A percentile compares a stretch with the other conserved stretches of the same genome.
Evolutionary conservation across 768 basidiomycete species (phyloP).

Genomic region (Amanita thiersii): DNA sequence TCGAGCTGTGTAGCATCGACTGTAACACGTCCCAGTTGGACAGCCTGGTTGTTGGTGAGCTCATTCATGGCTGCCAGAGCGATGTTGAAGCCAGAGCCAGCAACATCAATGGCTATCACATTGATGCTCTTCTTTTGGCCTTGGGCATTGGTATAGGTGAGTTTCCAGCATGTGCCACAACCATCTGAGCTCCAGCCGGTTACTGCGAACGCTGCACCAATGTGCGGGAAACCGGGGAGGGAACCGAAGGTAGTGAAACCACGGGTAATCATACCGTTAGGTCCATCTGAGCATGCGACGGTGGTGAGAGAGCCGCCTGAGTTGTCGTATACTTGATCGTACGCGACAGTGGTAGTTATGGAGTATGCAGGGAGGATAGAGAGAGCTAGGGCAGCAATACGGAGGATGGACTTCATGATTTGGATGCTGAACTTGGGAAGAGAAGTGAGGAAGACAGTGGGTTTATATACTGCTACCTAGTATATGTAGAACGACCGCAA

Average conservation of each 20-base stretch:
- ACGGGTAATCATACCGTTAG: slow-evolving; percentile 30
- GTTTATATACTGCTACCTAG: slow-evolving; percentile 12
- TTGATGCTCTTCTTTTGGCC: slow-evolving; percentile 20
- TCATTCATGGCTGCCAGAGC: slow-evolving; percentile 46
- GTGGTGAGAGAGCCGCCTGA: slow-evolving; percentile 19
- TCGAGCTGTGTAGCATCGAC: slow-evolving; percentile 35
- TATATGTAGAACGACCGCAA: not conserved
- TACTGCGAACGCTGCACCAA: slow-evolving; percentile 34
- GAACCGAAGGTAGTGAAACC: slow-evolving; percentile 30
- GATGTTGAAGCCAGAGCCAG: slow-evolving; percentile 32
- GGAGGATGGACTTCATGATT: slow-evolving; percentile 14
- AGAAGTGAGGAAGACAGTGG: slow-evolving; percentile 17
- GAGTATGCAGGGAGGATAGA: slow-evolving; percentile 16
- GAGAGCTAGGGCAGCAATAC: slow-evolving; percentile 15
- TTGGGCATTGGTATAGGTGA: slow-evolving; percentile 24
- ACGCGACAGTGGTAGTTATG: slow-evolving; percentile 18
- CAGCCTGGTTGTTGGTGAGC: slow-evolving; percentile 40
- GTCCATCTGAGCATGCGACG: slow-evolving; percentile 42
- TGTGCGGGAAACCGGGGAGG: slow-evolving; percentile 36
- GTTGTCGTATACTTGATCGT: slow-evolving; percentile 35
- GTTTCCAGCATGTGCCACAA: slow-evolving; percentile 41
- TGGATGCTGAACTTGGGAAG: slow-evolving; percentile 12
- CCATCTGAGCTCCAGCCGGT: slow-evolving; percentile 28
- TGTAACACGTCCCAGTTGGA: slow-evolving; percentile 36
- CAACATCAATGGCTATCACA: slow-evolving; percentile 32